phyloP scores from a whole-genome alignment of 1,284 basidiomycete genomes.

The Trichosporon sp. region DNA sequence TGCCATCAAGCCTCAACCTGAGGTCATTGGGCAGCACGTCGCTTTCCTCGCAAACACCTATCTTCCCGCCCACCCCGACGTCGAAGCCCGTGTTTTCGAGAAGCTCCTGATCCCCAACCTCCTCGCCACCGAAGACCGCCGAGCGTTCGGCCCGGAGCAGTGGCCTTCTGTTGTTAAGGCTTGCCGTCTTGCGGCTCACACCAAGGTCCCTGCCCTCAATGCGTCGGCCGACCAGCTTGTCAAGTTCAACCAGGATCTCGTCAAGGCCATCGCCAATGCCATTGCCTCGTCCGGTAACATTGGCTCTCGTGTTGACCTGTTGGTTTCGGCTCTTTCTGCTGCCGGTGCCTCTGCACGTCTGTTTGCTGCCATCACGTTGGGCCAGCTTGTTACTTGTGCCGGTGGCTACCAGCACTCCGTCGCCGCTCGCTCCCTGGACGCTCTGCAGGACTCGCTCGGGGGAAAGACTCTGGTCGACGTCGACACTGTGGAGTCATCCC shows the following conservation, averaged over 20 bases:
- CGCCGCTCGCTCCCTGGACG: conserved; percentile 52
- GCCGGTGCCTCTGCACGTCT: conserved; percentile 10
- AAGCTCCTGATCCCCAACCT: conserved; percentile 66
- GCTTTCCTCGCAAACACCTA: conserved; percentile 60
- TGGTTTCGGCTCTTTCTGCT: conserved; percentile 12
- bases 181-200: conserved; percentile 13
- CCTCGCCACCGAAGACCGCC: conserved; percentile 64
- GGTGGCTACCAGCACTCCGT: conserved; percentile 30
- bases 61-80: conserved; percentile 40
- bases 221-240: conserved; percentile 9
- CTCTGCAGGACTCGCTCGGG: conserved; percentile 17
- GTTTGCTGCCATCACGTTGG: conserved; percentile 17
- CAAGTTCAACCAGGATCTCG: conserved; percentile 17
- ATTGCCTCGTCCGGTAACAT: conserved; percentile 19
- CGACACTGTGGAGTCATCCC: conserved; percentile 20
- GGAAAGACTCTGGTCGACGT: conserved; percentile 21
- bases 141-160: conserved; percentile 59
- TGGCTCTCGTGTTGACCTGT: conserved; percentile 17
- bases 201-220: conserved; percentile 8
- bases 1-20: conserved; percentile 39
- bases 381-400: conserved; percentile 16
- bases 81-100: conserved; percentile 56
- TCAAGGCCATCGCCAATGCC: conserved; percentile 14
- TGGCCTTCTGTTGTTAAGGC: conserved; percentile 52
- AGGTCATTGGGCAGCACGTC: conserved; percentile 57